phyloP scores from a whole-genome alignment of 306 rosid species.

The Sophora flavescens region DNA sequence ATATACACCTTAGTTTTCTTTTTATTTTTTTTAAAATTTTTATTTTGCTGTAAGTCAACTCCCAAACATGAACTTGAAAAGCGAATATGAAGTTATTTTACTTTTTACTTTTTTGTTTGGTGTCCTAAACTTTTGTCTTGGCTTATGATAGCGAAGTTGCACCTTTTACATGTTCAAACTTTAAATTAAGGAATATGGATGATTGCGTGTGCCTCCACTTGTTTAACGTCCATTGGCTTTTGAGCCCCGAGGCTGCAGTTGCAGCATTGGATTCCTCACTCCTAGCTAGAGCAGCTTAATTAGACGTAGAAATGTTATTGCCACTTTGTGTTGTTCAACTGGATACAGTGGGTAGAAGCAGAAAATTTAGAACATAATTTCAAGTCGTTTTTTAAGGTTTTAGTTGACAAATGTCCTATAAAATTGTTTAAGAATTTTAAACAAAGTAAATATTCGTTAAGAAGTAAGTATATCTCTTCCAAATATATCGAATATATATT shows the following conservation, averaged over 20 bases:
- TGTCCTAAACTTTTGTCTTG: slow-evolving; percentile 41
- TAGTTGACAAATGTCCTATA: no score
- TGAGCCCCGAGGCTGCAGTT: neutral
- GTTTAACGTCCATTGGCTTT: slow-evolving; percentile 31
- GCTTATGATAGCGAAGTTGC: slow-evolving; percentile 42
- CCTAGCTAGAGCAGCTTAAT: neutral
- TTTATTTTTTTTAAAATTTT: neutral
- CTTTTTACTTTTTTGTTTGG: neutral
- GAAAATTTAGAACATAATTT: no score
- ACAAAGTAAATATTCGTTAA: no score
- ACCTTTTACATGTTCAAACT: slow-evolving; percentile 32
- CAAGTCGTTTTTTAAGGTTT: no score
- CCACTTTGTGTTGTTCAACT: no score
- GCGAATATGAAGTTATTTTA: neutral
- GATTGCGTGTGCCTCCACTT: slow-evolving; percentile 29
- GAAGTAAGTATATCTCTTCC: no score
- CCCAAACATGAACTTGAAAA: slow-evolving; percentile 19
- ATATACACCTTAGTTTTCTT: no score
- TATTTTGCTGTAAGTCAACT: slow-evolving; percentile 37
- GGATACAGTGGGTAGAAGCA: no score
- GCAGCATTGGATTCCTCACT: slow-evolving; percentile 52
- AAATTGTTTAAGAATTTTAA: no score
- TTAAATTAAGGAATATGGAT: slow-evolving; percentile 20
- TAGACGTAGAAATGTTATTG: neutral
- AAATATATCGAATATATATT: no score